Percentiles rank a stretch among this genome's conserved stretches.
Evolutionary conservation across 2,329 filamentous ascomycete genomes (phyloP).

Genomic region (Calcarisporium arbuscula): DNA sequence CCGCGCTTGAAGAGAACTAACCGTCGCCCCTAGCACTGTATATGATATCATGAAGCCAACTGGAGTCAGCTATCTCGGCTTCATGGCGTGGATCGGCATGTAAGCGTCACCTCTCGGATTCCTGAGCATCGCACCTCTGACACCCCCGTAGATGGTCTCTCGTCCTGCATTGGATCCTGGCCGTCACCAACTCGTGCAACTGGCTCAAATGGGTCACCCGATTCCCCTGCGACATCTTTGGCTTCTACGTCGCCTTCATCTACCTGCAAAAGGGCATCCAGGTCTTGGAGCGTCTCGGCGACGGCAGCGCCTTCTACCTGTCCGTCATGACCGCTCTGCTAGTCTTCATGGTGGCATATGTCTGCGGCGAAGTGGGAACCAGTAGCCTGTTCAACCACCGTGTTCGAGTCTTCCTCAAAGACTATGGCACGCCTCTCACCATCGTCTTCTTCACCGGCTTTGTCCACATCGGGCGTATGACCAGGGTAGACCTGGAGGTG

Average conservation of each 20-base stretch:
- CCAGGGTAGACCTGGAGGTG: constrained; percentile 58
- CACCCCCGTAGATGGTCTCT: constrained; percentile 61
- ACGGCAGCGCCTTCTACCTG: constrained; percentile 64
- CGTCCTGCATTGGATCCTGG: constrained; percentile 77
- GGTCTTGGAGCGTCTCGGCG: constrained; percentile 70
- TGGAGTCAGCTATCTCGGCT: constrained; percentile 75
- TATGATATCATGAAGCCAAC: constrained; percentile 79
- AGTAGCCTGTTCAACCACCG: constrained; percentile 69
- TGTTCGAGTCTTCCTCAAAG: constrained; percentile 76
- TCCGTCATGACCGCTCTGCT: constrained; percentile 71
- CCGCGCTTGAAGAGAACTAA: constrained; percentile 5
- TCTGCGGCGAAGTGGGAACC: constrained; percentile 64
- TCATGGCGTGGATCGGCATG: constrained; percentile 89
- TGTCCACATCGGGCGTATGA: constrained; percentile 79
- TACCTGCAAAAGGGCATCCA: constrained; percentile 89
- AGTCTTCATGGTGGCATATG: constrained; percentile 70
- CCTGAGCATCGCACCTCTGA: not conserved
- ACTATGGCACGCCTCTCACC: constrained; percentile 80
- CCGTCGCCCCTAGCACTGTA: constrained; percentile 53
- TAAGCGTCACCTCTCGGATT: constrained; percentile 27
- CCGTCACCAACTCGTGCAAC: constrained; percentile 81
- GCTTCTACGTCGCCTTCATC: constrained; percentile 88
- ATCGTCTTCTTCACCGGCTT: constrained; percentile 88
- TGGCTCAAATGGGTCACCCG: constrained; percentile 82
- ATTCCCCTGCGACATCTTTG: constrained; percentile 90